phyloP scores from a whole-genome alignment of 495 filamentous ascomycete genomes.

The Poronia punctata region DNA sequence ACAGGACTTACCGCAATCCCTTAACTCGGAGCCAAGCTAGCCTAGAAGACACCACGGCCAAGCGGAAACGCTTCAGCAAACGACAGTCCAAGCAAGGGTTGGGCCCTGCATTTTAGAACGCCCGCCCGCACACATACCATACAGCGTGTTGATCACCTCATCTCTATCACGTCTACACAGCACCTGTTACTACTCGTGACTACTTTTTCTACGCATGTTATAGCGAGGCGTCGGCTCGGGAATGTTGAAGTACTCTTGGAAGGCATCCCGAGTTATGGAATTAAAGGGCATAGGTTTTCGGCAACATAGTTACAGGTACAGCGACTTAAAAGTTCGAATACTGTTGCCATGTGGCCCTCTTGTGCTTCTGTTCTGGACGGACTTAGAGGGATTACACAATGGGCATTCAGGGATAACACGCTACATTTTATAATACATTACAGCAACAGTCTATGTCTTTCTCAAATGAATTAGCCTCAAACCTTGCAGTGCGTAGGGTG shows the following conservation, averaged over 20 bases:
- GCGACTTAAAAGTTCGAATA: too few relatives aligned
- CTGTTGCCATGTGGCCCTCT: too few relatives aligned
- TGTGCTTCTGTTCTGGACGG: slow-evolving; percentile 10
- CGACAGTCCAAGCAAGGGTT: slow-evolving; percentile 85
- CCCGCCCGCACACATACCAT: slow-evolving; percentile 11
- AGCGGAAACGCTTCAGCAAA: slow-evolving; percentile 78
- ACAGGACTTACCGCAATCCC: slow-evolving; percentile 44
- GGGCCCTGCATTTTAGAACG: slow-evolving; percentile 63
- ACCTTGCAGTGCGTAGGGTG: too few relatives aligned
- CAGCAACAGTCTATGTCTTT: too few relatives aligned
- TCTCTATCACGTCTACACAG: slow-evolving; percentile 4
- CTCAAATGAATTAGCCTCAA: too few relatives aligned
- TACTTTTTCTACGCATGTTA: slow-evolving; percentile 26
- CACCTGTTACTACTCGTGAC: slow-evolving; percentile 1
- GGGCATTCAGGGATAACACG: slow-evolving; percentile 9
- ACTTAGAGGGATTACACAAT: slow-evolving; percentile 4
- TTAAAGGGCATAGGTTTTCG: slow-evolving; percentile 24
- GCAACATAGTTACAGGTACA: too few relatives aligned
- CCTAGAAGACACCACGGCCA: slow-evolving; percentile 47
- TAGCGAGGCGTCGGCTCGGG: slow-evolving; percentile 31
- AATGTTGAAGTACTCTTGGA: slow-evolving; percentile 25
- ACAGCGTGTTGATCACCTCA: slow-evolving; percentile 8
- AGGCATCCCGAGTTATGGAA: slow-evolving; percentile 20
- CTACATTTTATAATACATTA: slow-evolving; percentile 8
- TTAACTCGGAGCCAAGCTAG: slow-evolving; percentile 50